Base-by-base conservation (phyloP, 164 flowering plant genomes). In the Chimonanthus salicifolius region DNA sequence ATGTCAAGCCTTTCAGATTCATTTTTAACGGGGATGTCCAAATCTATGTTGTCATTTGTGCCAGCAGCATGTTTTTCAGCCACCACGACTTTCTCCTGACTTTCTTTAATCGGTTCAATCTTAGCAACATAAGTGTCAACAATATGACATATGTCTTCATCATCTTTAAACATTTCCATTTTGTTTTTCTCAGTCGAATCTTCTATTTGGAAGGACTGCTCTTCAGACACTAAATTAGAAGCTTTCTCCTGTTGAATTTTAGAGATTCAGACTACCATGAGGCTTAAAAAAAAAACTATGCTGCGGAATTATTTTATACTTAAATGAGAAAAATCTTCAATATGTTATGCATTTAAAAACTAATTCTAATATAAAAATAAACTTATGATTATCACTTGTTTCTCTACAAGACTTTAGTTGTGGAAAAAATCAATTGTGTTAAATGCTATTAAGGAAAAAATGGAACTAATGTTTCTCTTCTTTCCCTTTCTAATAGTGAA, bases 161-260 rank as follows among this genome's bases (percentile, higher is more conserved):
- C 33, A 33, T 75, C 74, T 21, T 72, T 44, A 6, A 67, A 46
- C 15, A 65, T 70, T 51, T 49, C 70, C 5, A 18, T 13, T 73
- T 75, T 75, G 68, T 21, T 71, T 11, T 49, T 75, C 68, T 72
- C 67, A 48, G 58, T 62, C 4, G 70, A 50, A 71, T 65, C 62
- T 74, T 65, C 66, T 74, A 65, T 75, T 70, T 74, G 72, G n/a
- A 10, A 68, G 33, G 33, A 33, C 11, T 33, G 20, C 64, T 78
- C 70, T 21, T 11, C 43, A n/a, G 72, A 13, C 48, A 54, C 72
- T 66, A 58, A 21, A 49, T 65, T n/a, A 60, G 74, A 69, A 47
- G 69, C 75, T 62, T 62, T 64, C 44, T 67, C 72, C 85, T 80
- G 79, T 49, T 48, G 48, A 71, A 7, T 47, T 58, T 68, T 70